phyloP scores from a whole-genome alignment of 257 asterid species.

The Ballota nigra region DNA sequence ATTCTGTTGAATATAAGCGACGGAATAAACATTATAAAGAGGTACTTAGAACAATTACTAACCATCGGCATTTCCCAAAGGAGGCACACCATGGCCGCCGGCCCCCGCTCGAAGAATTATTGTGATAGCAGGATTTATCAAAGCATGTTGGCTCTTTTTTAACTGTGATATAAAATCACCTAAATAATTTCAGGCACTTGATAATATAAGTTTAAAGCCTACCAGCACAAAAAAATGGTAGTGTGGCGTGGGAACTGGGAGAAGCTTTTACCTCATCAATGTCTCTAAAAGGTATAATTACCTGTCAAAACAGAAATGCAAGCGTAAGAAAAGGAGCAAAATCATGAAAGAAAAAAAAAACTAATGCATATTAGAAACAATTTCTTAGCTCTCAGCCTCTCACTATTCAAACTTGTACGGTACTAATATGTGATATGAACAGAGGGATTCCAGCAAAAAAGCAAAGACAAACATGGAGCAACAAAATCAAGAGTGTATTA shows the following conservation, averaged over 20 bases:
- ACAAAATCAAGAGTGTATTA: neutral
- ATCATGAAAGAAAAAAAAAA: neutral
- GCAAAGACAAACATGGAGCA: constrained; percentile 9
- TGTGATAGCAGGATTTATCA: constrained; percentile 85
- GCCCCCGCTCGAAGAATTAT: constrained; percentile 80
- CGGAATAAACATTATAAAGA: constrained; percentile 6
- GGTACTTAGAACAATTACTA: constrained; percentile 29
- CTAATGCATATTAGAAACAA: neutral
- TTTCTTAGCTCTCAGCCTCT: constrained; percentile 1
- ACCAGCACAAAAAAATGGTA: constrained; percentile 13
- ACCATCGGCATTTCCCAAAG: constrained; percentile 85
- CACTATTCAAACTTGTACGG: neutral
- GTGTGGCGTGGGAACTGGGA: constrained; percentile 22
- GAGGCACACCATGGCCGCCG: constrained; percentile 93
- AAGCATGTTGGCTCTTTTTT: constrained; percentile 86
- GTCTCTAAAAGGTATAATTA: constrained; percentile 81
- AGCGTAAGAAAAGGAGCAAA: constrained; percentile 19
- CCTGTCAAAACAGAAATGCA: constrained; percentile 52
- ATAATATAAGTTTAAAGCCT: constrained; percentile 20
- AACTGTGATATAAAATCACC: constrained; percentile 47
- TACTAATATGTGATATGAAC: neutral
- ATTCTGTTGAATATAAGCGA: neutral
- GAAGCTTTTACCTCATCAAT: constrained; percentile 73
- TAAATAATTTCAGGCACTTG: constrained; percentile 18
- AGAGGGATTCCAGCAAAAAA: constrained; percentile 1